Evolutionary conservation across 2,329 filamentous ascomycete species (phyloP).

Genomic region (Aspergillus neoniger): DNA sequence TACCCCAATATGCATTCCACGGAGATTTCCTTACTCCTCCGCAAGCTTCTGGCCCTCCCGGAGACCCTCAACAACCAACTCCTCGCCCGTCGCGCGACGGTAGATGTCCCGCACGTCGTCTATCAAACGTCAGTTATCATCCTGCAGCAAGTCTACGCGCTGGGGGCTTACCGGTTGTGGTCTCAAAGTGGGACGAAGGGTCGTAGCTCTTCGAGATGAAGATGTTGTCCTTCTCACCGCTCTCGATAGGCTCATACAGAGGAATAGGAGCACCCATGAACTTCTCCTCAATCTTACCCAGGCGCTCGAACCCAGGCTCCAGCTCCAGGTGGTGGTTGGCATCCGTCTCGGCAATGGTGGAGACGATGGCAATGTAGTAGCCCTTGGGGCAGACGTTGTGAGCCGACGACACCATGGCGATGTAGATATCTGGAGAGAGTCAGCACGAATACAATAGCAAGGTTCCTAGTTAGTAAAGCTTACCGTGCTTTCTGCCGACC

Average conservation of each 20-base stretch:
- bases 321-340: constrained; percentile 97
- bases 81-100: constrained; percentile 76
- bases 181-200: constrained; percentile 97
- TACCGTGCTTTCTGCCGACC: constrained; percentile 93
- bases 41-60: constrained; percentile 64
- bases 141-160: background rate
- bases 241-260: constrained; percentile 85
- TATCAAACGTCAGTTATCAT: constrained; percentile 38
- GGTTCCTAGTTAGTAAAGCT: constrained; percentile 29
- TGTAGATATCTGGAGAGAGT: constrained; percentile 75
- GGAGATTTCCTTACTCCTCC: constrained; percentile 36
- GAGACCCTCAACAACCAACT: constrained; percentile 83
- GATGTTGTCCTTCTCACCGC: constrained; percentile 83
- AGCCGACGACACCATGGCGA: constrained; percentile 89
- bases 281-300: constrained; percentile 93
- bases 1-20: constrained; percentile 13
- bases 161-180: constrained; percentile 61
- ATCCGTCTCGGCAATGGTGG: constrained; percentile 87
- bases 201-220: constrained; percentile 99
- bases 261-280: constrained; percentile 94
- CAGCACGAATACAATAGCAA: constrained; percentile 14
- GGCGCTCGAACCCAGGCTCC: constrained; percentile 84
- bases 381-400: constrained; percentile 99
- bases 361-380: constrained; percentile 98
- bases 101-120: constrained; percentile 97